Conservation (phyloP, 495 filamentous ascomycete species). For the Hamigera avellanea region DNA sequence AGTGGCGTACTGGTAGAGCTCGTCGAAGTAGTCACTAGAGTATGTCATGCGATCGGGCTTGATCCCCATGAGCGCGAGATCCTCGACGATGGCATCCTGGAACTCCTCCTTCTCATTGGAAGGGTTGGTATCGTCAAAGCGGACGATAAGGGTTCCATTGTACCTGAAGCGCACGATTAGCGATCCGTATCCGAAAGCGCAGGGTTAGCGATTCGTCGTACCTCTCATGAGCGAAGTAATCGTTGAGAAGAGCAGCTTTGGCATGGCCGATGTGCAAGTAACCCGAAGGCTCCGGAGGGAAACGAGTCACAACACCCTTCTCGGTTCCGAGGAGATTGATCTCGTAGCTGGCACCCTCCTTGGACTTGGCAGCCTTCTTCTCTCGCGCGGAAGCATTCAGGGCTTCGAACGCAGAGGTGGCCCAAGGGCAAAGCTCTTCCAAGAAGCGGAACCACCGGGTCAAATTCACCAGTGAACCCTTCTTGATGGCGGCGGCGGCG, state of each 20-base stretch:
- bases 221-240: slow-evolving; percentile 86
- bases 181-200: slow-evolving; percentile 48
- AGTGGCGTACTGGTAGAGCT: slow-evolving; percentile 68
- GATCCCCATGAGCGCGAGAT: slow-evolving; percentile 77
- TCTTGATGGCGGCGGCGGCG: slow-evolving; percentile 67
- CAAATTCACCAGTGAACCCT: slow-evolving; percentile 65
- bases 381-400: slow-evolving; percentile 47
- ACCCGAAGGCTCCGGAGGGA: slow-evolving; percentile 94
- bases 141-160: background rate
- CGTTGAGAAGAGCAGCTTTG: slow-evolving; percentile 83
- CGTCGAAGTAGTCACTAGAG: slow-evolving; percentile 85
- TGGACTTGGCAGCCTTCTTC: slow-evolving; percentile 62
- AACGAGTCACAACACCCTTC: slow-evolving; percentile 86
- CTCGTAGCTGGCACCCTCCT: slow-evolving; percentile 81
- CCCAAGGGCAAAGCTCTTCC: slow-evolving; percentile 65
- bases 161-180: slow-evolving; percentile 39
- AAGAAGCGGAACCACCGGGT: slow-evolving; percentile 83
- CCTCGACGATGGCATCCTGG: slow-evolving; percentile 78
- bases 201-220: slow-evolving; percentile 68
- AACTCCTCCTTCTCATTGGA: slow-evolving; percentile 89
- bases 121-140: slow-evolving; percentile 88
- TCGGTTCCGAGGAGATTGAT: slow-evolving; percentile 80
- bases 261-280: slow-evolving; percentile 93
- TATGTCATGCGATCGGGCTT: slow-evolving; percentile 67
- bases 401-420: slow-evolving; percentile 35